phyloP scores from a whole-genome alignment of 129 eudicot species.

The Smallanthus sonchifolius region DNA sequence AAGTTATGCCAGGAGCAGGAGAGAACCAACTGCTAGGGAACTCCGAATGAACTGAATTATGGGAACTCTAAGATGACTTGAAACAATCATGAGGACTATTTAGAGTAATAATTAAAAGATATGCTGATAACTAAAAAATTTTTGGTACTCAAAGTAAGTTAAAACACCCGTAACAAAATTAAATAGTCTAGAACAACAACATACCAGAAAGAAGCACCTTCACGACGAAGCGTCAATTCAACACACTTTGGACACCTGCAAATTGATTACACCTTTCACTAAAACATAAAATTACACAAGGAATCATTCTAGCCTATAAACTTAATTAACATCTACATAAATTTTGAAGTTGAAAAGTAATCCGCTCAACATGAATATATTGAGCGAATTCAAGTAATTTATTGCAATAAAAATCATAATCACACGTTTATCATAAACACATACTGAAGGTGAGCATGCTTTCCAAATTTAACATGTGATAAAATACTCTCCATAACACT shows the following conservation, averaged over 20 bases:
- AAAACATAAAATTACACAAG: not conserved
- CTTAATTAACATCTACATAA: not conserved
- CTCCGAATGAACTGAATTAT: slow-evolving; percentile 73
- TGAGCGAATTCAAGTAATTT: slow-evolving; percentile 8
- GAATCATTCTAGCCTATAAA: no score
- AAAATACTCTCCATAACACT: slow-evolving; percentile 42
- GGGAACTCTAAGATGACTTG: slow-evolving; percentile 89
- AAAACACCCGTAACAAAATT: not conserved
- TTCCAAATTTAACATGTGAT: slow-evolving; percentile 69
- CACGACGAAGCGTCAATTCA: slow-evolving; percentile 80
- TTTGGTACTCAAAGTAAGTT: not conserved
- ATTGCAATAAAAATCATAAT: not conserved
- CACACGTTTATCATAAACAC: slow-evolving; percentile 8
- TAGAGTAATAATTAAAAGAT: slow-evolving; percentile 3
- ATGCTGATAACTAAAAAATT: not conserved
- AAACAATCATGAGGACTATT: slow-evolving; percentile 87
- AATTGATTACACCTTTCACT: not conserved
- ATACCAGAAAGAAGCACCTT: slow-evolving; percentile 91
- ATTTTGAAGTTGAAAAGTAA: not conserved
- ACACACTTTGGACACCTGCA: slow-evolving; percentile 92
- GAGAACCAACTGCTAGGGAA: no score
- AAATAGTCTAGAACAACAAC: slow-evolving; percentile 24
- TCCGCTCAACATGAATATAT: not conserved
- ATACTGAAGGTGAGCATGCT: slow-evolving; percentile 90
- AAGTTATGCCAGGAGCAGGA: no score